Conservation (phyloP, 768 basidiomycete genomes). For the Agaricus blazei region DNA sequence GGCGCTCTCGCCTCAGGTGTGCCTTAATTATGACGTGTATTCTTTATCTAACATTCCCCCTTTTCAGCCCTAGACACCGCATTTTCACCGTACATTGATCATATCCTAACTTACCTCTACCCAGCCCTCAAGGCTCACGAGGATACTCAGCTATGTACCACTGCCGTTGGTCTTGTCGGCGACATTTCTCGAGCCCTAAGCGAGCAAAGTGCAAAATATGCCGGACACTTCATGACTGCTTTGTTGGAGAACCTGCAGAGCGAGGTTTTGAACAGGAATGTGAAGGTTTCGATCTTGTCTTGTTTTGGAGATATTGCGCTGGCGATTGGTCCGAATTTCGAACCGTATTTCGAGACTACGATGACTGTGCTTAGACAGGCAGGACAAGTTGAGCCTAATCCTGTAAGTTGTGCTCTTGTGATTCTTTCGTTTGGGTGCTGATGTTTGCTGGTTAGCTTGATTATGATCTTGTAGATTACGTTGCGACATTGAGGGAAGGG, state of each 20-base stretch:
- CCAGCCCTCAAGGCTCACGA: conserved; percentile 89
- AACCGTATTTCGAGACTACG: conserved; percentile 84
- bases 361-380: conserved; percentile 92
- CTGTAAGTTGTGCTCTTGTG: conserved; percentile 43
- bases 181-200: conserved; percentile 95
- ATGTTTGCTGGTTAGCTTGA: conserved; percentile 47
- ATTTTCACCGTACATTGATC: conserved; percentile 79
- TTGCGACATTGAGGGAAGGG: conserved; percentile 83
- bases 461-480: conserved; percentile 90
- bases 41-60: neutral
- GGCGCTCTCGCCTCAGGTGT: conserved; percentile 78
- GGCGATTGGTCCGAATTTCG: conserved; percentile 81
- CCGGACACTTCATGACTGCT: conserved; percentile 86
- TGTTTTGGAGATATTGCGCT: conserved; percentile 97
- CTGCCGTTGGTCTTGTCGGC: conserved; percentile 93
- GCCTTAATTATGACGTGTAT: conserved; percentile 9
- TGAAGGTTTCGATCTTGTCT: conserved; percentile 94
- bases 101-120: conserved; percentile 83
- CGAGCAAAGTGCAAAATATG: conserved; percentile 77
- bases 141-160: conserved; percentile 92
- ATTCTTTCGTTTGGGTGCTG: neutral
- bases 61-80: conserved; percentile 61
- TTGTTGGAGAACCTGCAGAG: conserved; percentile 89
- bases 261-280: conserved; percentile 84
- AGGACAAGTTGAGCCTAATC: conserved; percentile 80